phyloP scores from a whole-genome alignment of 306 rosid genomes.

The Heteromeles arbutifolia region DNA sequence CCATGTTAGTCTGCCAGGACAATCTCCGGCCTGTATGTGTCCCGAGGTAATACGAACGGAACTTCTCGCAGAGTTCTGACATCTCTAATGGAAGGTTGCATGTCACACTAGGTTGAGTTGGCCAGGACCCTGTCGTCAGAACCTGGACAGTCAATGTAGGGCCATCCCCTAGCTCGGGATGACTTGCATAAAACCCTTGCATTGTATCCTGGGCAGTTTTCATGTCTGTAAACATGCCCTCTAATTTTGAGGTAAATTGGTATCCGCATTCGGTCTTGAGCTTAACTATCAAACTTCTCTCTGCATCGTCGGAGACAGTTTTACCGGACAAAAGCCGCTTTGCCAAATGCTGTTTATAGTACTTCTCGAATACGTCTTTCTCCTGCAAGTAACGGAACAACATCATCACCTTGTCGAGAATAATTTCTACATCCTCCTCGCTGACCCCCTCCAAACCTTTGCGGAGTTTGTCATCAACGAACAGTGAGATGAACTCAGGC shows the following conservation, averaged over 20 bases:
- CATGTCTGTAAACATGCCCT: slow-evolving; percentile 86
- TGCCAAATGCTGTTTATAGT: slow-evolving; percentile 82
- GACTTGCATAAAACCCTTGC: slow-evolving; percentile 61
- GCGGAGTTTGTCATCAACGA: slow-evolving; percentile 74
- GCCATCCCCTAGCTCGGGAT: slow-evolving; percentile 54
- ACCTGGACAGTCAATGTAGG: slow-evolving; percentile 78
- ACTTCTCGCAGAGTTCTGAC: slow-evolving; percentile 64
- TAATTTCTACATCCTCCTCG: slow-evolving; percentile 85
- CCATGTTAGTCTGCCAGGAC: slow-evolving; percentile 89
- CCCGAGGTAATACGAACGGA: slow-evolving; percentile 68
- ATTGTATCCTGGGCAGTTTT: slow-evolving; percentile 71
- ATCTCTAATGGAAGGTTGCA: slow-evolving; percentile 80
- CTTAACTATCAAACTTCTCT: slow-evolving; percentile 79
- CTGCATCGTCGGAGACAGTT: slow-evolving; percentile 77
- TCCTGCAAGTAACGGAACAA: slow-evolving; percentile 75
- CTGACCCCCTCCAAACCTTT: slow-evolving; percentile 77
- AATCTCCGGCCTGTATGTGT: slow-evolving; percentile 72
- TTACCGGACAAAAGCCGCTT: slow-evolving; percentile 80
- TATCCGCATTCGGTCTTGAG: slow-evolving; percentile 83
- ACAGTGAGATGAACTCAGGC: slow-evolving; percentile 78
- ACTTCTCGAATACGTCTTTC: slow-evolving; percentile 75
- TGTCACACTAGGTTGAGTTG: slow-evolving; percentile 59
- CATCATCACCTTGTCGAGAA: slow-evolving; percentile 84
- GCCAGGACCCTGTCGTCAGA: slow-evolving; percentile 80
- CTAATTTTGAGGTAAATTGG: slow-evolving; percentile 74